phyloP scores from a whole-genome alignment of 2,329 filamentous ascomycete genomes.

The Fusarium tuaranense region DNA sequence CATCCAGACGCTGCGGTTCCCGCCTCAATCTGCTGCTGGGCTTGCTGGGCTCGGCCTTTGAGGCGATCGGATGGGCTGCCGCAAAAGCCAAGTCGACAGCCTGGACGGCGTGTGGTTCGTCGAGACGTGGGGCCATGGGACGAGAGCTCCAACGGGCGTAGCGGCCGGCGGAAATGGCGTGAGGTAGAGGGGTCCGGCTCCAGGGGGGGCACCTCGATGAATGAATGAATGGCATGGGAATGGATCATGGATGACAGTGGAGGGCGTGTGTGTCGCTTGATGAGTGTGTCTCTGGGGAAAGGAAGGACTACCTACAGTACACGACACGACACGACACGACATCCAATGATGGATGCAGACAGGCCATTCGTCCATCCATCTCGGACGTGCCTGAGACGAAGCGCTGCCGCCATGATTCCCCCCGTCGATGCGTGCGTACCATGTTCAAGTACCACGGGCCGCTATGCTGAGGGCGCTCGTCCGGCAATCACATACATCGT shows the following conservation, averaged over 20 bases:
- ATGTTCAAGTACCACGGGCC: constrained; percentile 23
- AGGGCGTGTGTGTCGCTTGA: constrained; percentile 19
- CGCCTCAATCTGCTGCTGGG: constrained; percentile 27
- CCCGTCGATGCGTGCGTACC: constrained; percentile 17
- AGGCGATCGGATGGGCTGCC: constrained; percentile 39
- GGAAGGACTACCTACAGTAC: constrained; percentile 2
- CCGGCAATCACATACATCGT: constrained; percentile 34
- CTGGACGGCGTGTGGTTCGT: constrained; percentile 37
- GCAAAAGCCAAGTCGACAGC: constrained; percentile 27
- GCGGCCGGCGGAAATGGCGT: constrained; percentile 46
- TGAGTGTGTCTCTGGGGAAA: constrained; percentile 40
- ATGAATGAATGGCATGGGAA: not conserved
- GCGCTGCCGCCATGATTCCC: constrained; percentile 21
- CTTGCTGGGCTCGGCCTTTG: constrained; percentile 8
- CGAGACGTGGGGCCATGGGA: constrained; percentile 43
- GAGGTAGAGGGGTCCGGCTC: constrained; percentile 32
- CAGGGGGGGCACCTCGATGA: not conserved
- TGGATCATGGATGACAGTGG: constrained; percentile 26
- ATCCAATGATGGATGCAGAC: constrained; percentile 26
- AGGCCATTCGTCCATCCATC: constrained; percentile 21
- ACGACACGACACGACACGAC: not conserved
- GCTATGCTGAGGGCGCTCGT: constrained; percentile 5
- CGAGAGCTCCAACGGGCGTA: constrained; percentile 44
- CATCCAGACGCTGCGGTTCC: constrained; percentile 17
- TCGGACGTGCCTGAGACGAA: constrained; percentile 34